Evolutionary conservation across 495 filamentous ascomycete genomes (phyloP).

Genomic region (Hyaloscypha variabilis): DNA sequence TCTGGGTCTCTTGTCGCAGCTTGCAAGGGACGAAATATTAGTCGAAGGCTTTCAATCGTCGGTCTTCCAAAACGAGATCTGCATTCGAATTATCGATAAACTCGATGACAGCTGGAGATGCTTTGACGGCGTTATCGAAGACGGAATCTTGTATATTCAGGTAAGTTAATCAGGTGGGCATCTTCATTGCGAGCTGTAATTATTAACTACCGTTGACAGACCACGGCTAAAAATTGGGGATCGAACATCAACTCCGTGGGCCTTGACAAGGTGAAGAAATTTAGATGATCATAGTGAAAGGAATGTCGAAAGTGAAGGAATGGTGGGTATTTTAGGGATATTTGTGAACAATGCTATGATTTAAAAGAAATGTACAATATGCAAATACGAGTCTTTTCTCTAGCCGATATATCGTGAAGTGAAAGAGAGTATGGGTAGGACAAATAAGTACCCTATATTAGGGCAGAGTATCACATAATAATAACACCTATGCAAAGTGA

Average conservation of each 20-base stretch:
- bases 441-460: too few relatives aligned
- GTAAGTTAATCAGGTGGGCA: neutral
- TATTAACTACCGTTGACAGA: neutral
- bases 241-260: neutral
- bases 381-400: too few relatives aligned
- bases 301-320: too few relatives aligned
- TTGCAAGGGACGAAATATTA: neutral
- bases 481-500: too few relatives aligned
- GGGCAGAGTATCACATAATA: too few relatives aligned
- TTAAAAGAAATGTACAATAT: too few relatives aligned
- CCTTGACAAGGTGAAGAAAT: too few relatives aligned
- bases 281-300: too few relatives aligned
- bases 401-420: too few relatives aligned
- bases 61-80: neutral
- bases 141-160: slow-evolving; percentile 1
- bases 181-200: neutral
- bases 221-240: neutral
- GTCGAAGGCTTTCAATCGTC: neutral
- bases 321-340: too few relatives aligned
- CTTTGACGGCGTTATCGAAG: slow-evolving; percentile 4
- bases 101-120: neutral
- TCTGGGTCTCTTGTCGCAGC: neutral
- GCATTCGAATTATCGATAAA: neutral
- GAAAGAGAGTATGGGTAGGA: too few relatives aligned
- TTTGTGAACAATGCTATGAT: too few relatives aligned